Evolutionary conservation across 2,329 filamentous ascomycete species (phyloP).

Genomic region (Aotearoamyces nothofagi): DNA sequence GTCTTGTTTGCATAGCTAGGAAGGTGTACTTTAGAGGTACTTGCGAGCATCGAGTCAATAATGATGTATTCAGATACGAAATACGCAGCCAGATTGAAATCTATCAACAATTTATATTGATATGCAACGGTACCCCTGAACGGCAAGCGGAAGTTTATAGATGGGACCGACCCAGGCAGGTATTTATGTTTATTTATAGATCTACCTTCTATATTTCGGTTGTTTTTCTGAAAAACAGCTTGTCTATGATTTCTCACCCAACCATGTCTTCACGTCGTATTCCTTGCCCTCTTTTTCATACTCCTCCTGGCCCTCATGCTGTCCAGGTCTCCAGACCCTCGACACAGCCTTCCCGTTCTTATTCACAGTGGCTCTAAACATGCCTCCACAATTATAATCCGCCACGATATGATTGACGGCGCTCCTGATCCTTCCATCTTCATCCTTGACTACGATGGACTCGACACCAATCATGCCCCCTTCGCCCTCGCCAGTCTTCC

Average conservation of each 20-base stretch:
- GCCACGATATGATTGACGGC: slow-evolving; percentile 42
- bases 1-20: background rate
- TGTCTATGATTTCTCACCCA: slow-evolving; percentile 9
- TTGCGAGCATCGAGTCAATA: too few species aligned
- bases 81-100: too few species aligned
- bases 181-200: too few species aligned
- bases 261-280: slow-evolving; percentile 17
- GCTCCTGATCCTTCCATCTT: slow-evolving; percentile 25
- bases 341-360: slow-evolving; percentile 40
- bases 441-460: slow-evolving; percentile 30
- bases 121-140: too few species aligned
- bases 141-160: too few species aligned
- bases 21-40: background rate
- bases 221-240: too few species aligned
- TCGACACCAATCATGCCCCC: slow-evolving; percentile 81
- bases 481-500: slow-evolving; percentile 59
- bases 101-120: too few species aligned
- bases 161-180: too few species aligned
- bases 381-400: slow-evolving; percentile 75
- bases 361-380: slow-evolving; percentile 71
- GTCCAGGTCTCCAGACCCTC: slow-evolving; percentile 32
- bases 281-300: slow-evolving; percentile 18
- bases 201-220: too few species aligned
- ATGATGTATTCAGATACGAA: too few species aligned
- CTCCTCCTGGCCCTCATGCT: slow-evolving; percentile 15